These are phyloP conservation scores for Ascoidea rubescens DNA, from an alignment of 805 yeast species.

Conservation along the genomic window DNA sequence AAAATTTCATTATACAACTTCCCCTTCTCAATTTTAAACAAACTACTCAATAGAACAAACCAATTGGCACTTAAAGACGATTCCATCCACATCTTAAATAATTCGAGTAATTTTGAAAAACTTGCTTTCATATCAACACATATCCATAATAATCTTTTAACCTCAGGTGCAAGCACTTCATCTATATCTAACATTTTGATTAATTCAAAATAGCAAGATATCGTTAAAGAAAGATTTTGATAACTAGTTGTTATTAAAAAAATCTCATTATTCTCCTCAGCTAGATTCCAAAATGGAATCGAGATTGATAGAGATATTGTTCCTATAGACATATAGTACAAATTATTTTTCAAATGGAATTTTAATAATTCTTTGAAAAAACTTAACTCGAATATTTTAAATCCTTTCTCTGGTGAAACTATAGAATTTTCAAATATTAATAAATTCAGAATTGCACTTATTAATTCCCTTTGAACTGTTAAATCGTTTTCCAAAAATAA, in stretches of 20 bases:
- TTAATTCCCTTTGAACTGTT: slow-evolving; percentile 20
- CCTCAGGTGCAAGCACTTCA: slow-evolving; percentile 25
- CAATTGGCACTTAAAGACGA: slow-evolving; percentile 35
- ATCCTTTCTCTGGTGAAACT: slow-evolving; percentile 12
- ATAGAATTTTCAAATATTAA: slow-evolving; percentile 28
- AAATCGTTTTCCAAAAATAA: slow-evolving; percentile 19
- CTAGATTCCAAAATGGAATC: slow-evolving; percentile 21
- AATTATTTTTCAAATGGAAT: slow-evolving; percentile 19
- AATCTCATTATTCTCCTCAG: slow-evolving; percentile 21
- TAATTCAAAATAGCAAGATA: slow-evolving; percentile 44
- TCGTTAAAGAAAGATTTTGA: slow-evolving; percentile 27
- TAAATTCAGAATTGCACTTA: slow-evolving; percentile 30
- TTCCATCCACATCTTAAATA: slow-evolving; percentile 50
- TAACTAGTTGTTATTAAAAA: slow-evolving; percentile 32
- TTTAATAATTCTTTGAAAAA: slow-evolving; percentile 20
- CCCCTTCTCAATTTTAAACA: slow-evolving; percentile 31
- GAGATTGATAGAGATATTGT: slow-evolving; percentile 12
- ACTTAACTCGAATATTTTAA: not conserved
- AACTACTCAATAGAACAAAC: slow-evolving; percentile 40
- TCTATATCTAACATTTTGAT: slow-evolving; percentile 36
- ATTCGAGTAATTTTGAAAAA: slow-evolving; percentile 26
- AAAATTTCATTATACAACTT: slow-evolving; percentile 27
- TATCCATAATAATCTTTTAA: slow-evolving; percentile 49
- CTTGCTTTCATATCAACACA: slow-evolving; percentile 31
- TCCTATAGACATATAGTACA: slow-evolving; percentile 15